Conservation (phyloP, 495 filamentous ascomycete genomes). For the Evansstolkia leycettana region DNA sequence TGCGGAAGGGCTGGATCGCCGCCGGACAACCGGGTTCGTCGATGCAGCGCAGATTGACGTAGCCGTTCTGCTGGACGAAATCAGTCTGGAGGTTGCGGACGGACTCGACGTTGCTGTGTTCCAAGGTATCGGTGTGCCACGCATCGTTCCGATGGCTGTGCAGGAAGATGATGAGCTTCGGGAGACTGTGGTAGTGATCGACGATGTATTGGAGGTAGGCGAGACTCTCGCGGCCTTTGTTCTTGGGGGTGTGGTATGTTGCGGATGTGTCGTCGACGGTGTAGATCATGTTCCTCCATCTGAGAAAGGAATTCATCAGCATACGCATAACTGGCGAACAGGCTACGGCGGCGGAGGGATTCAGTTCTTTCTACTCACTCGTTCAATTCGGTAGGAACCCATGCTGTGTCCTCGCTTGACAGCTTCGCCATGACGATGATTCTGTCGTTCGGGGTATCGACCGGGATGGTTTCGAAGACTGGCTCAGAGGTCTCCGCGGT, state of each 20-base stretch:
- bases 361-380: constrained; percentile 8
- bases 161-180: constrained; percentile 27
- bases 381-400: constrained; percentile 26
- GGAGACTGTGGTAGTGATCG: constrained; percentile 35
- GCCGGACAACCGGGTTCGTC: constrained; percentile 27
- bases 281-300: constrained; percentile 34
- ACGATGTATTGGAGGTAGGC: constrained; percentile 36
- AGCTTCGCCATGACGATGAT: constrained; percentile 31
- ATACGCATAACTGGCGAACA: too few relatives aligned
- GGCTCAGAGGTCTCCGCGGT: constrained; percentile 4
- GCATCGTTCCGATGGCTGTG: constrained; percentile 29
- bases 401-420: constrained; percentile 25
- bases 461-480: constrained; percentile 19
- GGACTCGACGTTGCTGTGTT: constrained; percentile 31
- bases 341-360: too few relatives aligned
- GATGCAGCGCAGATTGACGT: constrained; percentile 31
- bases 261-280: constrained; percentile 30
- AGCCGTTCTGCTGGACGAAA: constrained; percentile 24
- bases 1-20: constrained; percentile 28
- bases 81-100: constrained; percentile 25
- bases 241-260: constrained; percentile 26
- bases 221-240: constrained; percentile 36
- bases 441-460: constrained; percentile 26
- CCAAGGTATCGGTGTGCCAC: constrained; percentile 36
- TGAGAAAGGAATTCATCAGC: constrained; percentile 5